phyloP scores from a whole-genome alignment of 2,329 filamentous ascomycete species.

The Fulvia fulva region DNA sequence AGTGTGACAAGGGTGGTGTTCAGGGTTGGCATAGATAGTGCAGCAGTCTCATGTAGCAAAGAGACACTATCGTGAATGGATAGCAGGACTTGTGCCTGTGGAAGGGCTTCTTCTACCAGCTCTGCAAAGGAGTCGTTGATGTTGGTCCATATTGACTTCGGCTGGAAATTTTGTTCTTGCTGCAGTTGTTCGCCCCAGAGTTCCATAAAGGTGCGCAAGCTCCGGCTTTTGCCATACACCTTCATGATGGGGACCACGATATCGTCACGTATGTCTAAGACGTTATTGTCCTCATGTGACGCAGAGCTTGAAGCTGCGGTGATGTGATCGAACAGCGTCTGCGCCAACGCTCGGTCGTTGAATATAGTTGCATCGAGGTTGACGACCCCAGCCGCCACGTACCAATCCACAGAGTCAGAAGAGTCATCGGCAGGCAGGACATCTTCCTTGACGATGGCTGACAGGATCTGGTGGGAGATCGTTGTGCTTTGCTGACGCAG shows the following conservation, averaged over 20 bases:
- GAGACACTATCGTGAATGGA: constrained; percentile 1
- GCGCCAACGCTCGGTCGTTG: constrained; percentile 25
- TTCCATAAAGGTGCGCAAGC: constrained; percentile 27
- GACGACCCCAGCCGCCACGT: constrained; percentile 42
- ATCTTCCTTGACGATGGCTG: constrained; percentile 13
- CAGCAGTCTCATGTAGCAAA: not conserved
- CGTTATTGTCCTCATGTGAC: not conserved
- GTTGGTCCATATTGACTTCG: constrained; percentile 22
- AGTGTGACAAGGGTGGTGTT: constrained; percentile 4
- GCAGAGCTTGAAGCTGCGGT: not conserved
- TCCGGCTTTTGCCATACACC: constrained; percentile 28
- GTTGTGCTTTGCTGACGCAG: constrained; percentile 14
- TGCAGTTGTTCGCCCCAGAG: constrained; percentile 29
- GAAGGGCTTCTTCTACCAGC: constrained; percentile 22
- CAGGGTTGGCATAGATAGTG: not conserved
- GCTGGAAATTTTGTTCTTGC: not conserved
- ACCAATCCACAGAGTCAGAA: constrained; percentile 34
- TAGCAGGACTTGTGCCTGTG: constrained; percentile 10
- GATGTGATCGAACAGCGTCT: constrained; percentile 5
- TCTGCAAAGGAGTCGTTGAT: constrained; percentile 18
- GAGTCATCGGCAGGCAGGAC: constrained; percentile 1
- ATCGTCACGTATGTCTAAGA: constrained; percentile 4
- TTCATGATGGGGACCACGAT: constrained; percentile 31
- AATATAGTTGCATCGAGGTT: constrained; percentile 47
- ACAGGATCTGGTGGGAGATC: constrained; percentile 18